These are phyloP conservation scores for Dictyostelium firmibasis DNA, from an alignment of 78 protist genomes.

Conservation along the genomic window DNA sequence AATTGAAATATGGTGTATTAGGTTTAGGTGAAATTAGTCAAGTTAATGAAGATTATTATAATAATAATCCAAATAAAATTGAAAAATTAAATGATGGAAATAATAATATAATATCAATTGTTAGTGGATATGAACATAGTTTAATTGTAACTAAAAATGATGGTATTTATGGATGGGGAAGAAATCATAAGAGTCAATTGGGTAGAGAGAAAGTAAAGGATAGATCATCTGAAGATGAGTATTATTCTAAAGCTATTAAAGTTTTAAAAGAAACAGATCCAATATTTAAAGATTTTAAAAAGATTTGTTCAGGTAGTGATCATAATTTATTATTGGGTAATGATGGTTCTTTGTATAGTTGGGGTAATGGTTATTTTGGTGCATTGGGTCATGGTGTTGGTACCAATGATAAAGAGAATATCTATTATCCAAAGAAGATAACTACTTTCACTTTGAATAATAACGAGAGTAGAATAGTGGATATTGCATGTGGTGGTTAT, in stretches of 20 bases:
- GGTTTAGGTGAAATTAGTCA: not conserved
- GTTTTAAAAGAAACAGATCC: not conserved
- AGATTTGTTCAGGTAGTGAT: constrained; percentile 32
- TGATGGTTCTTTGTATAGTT: not conserved
- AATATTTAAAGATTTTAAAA: not conserved
- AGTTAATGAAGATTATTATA: not conserved
- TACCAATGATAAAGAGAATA: not conserved
- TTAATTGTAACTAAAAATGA: constrained; percentile 22
- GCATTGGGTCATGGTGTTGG: not conserved
- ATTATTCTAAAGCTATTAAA: not conserved
- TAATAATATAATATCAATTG: not conserved
- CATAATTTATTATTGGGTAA: constrained; percentile 11
- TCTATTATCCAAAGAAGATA: not conserved
- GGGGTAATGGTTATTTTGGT: constrained; percentile 27
- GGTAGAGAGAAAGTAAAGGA: not conserved
- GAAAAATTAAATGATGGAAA: not conserved
- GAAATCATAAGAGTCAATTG: constrained; percentile 30
- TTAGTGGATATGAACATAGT: constrained; percentile 71
- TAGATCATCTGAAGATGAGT: not conserved
- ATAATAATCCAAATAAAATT: not conserved
- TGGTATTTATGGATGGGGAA: constrained; percentile 53
- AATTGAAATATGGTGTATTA: constrained; percentile 1
- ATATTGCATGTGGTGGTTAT: constrained; percentile 27
- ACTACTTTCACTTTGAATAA: not conserved
- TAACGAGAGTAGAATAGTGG: not conserved